Base-by-base conservation (phyloP, 1,284 basidiomycete species). In the Naganishia albida region DNA sequence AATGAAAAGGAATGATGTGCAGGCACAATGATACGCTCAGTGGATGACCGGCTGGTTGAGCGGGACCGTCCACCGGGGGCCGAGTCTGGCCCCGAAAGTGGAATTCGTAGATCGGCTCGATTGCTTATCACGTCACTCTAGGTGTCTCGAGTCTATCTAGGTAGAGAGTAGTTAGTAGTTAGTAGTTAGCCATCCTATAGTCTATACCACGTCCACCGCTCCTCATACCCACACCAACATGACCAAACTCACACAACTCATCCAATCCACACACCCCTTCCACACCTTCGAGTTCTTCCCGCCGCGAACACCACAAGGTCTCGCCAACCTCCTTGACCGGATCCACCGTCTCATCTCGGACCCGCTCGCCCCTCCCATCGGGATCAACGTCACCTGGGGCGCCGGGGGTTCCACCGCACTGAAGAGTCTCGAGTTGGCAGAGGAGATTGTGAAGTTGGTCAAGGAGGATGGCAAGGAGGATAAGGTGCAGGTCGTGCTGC, bases 201-300 rank as follows among this genome's bases (percentile, higher is more conserved):
- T n/a, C n/a, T 34, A 34, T 10, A 34, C 34, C 4, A 34, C 49
- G n/a, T 23, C 46, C 3, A 13, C 49, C 15, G 12, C 3, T 1
- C 15, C 49, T 3, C 18, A 51, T 15, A 53, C 34, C 51, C 18
- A 18, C 3, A 20, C 1, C 46, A 48, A 16, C 13, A 53, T 53
- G 51, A 23, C 48, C 6, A 60, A 50, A 40, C 57, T 60, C 23
- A 50, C 57, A 13, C 4, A 28, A 0, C 57, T 60, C 20, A 50
- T 60, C 48, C n/a, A 30, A 30, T 2, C 34, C 80, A 38, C 51
- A 30, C 28, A 46, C 20, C 34, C 90, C 0, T 92, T 91, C 77
- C 93, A 87, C 77, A 88, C 90, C 10, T 89, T 93, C 80, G 91
- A 95, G 77, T 97, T 96, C 84, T 98, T 98, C 75, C 94, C 94